phyloP scores from a whole-genome alignment of 768 basidiomycete genomes.

The Lyophyllum semitale region DNA sequence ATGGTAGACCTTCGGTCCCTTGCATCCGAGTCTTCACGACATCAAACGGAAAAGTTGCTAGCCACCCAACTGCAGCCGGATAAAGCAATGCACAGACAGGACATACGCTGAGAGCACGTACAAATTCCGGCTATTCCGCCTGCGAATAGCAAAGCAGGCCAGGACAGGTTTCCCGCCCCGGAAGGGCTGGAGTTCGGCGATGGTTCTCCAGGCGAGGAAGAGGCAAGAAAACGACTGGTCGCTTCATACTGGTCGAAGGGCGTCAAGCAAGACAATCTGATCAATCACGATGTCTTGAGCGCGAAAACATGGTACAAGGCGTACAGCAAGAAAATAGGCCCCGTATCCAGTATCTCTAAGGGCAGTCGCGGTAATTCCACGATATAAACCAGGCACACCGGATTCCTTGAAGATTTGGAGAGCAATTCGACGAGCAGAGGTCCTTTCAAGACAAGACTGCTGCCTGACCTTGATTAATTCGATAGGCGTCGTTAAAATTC shows the following conservation, averaged over 20 bases:
- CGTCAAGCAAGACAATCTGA: background rate
- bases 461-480: slow-evolving; percentile 90
- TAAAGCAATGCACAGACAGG: background rate
- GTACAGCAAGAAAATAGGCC: slow-evolving; percentile 78
- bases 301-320: slow-evolving; percentile 21
- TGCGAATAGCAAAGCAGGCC: slow-evolving; percentile 66
- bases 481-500: slow-evolving; percentile 78
- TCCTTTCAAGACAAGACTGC: slow-evolving; percentile 53
- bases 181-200: slow-evolving; percentile 36
- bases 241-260: slow-evolving; percentile 57
- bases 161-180: slow-evolving; percentile 36
- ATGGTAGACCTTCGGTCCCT: slow-evolving; percentile 34
- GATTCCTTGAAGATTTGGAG: slow-evolving; percentile 51
- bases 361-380: slow-evolving; percentile 74
- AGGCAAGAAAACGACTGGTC: slow-evolving; percentile 44
- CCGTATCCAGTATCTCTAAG: slow-evolving; percentile 83
- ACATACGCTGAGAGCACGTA: slow-evolving; percentile 17
- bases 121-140: slow-evolving; percentile 76
- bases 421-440: slow-evolving; percentile 56
- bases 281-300: background rate
- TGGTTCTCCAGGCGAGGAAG: slow-evolving; percentile 14
- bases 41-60: slow-evolving; percentile 84
- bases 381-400: slow-evolving; percentile 71
- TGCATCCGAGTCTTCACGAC: slow-evolving; percentile 91
- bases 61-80: slow-evolving; percentile 60